These are phyloP conservation scores for Ajuga reptans DNA, from an alignment of 305 asterid species.

Conservation along the genomic window DNA sequence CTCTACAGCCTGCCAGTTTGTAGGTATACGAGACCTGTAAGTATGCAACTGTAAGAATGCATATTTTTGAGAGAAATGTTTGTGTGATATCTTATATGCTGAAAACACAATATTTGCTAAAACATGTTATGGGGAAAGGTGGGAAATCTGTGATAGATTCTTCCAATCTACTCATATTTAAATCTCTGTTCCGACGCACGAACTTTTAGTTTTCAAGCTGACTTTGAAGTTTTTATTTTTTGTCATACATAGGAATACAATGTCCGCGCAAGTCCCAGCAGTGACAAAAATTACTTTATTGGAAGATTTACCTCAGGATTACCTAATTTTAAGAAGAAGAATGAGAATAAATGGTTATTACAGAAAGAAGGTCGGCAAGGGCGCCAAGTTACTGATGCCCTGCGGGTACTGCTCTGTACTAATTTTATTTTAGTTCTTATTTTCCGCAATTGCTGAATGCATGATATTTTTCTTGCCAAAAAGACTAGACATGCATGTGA, in stretches of 20 bases:
- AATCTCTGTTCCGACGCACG: neutral
- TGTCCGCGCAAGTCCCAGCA: slow-evolving; percentile 70
- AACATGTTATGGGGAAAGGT: neutral
- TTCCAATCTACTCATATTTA: neutral
- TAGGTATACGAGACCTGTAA: neutral
- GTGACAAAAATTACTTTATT: slow-evolving; percentile 74
- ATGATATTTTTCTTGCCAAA: neutral
- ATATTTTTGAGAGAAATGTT: slow-evolving; percentile 1
- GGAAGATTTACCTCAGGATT: slow-evolving; percentile 84
- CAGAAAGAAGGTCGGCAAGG: slow-evolving; percentile 94
- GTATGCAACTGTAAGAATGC: neutral
- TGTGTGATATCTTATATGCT: neutral
- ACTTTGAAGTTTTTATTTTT: slow-evolving; percentile 13
- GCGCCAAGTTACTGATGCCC: slow-evolving; percentile 78
- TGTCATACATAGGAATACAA: slow-evolving; percentile 62
- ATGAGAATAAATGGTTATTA: slow-evolving; percentile 81
- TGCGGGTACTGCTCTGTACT: slow-evolving; percentile 53
- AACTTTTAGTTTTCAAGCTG: neutral
- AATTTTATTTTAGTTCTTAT: neutral
- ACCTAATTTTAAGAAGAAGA: slow-evolving; percentile 76
- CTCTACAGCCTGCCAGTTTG: neutral
- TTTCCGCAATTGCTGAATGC: slow-evolving; percentile 2
- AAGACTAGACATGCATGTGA: neutral
- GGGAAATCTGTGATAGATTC: neutral
- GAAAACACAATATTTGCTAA: neutral